Evolutionary conservation across 2,329 filamentous ascomycete genomes (phyloP).

Genomic region (Alternaria postmessia): DNA sequence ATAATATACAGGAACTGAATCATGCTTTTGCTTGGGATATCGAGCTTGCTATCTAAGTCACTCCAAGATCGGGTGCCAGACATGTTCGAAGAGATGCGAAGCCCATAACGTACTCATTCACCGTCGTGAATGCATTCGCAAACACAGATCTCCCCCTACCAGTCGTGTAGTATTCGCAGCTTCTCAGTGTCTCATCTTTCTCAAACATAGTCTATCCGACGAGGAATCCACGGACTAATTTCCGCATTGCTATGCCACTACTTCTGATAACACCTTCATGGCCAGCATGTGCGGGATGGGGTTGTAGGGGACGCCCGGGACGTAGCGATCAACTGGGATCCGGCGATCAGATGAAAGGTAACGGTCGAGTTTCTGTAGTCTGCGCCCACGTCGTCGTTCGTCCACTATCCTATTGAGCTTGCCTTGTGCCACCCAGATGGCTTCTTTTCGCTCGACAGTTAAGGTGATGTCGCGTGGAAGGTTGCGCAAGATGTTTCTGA

Average conservation of each 20-base stretch:
- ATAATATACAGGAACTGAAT: not conserved
- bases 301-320: not conserved
- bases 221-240: not conserved
- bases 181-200: not conserved
- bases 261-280: not conserved
- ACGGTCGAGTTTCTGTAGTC: not conserved
- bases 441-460: not conserved
- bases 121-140: not conserved
- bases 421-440: constrained; percentile 2
- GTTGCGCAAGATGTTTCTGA: not conserved
- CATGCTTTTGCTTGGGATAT: not conserved
- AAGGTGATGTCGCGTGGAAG: constrained; percentile 1
- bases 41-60: not conserved
- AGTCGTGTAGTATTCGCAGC: too few species aligned
- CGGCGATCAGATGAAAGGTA: not conserved
- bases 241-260: not conserved
- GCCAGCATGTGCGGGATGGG: not conserved
- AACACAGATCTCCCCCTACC: not conserved
- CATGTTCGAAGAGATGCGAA: not conserved
- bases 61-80: not conserved
- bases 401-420: not conserved
- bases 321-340: not conserved
- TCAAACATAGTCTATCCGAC: not conserved
- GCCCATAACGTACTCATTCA: not conserved
- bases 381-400: not conserved